Percentiles rank a stretch among this genome's conserved stretches.
These are phyloP conservation scores for Metschnikowia henanensis DNA, from an alignment of 805 yeast species.

Conservation along the genomic window DNA sequence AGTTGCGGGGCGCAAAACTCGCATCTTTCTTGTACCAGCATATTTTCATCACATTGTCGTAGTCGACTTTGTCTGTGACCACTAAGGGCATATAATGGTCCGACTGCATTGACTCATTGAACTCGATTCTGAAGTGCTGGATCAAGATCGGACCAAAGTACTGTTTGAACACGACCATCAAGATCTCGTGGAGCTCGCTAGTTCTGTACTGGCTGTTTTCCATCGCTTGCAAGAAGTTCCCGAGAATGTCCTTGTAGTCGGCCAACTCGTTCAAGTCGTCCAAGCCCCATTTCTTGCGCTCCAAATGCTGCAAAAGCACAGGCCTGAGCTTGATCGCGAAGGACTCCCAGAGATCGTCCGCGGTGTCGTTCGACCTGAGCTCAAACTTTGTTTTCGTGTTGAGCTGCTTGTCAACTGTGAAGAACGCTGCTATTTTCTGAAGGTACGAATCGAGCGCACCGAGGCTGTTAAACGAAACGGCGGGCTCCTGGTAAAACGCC, in stretches of 20 bases:
- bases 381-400: conserved; percentile 62
- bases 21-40: conserved; percentile 69
- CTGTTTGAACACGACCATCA: conserved; percentile 55
- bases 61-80: conserved; percentile 57
- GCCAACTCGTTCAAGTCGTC: conserved; percentile 44
- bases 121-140: conserved; percentile 57
- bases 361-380: conserved; percentile 59
- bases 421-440: conserved; percentile 68
- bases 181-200: conserved; percentile 57
- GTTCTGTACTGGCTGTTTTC: conserved; percentile 68
- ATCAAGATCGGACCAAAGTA: conserved; percentile 59
- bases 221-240: conserved; percentile 71
- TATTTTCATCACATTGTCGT: conserved; percentile 59
- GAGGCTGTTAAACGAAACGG: conserved; percentile 29
- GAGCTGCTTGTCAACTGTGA: conserved; percentile 71
- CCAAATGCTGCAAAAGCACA: conserved; percentile 49
- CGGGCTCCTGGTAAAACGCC: conserved; percentile 30
- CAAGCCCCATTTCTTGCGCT: conserved; percentile 33
- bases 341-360: conserved; percentile 76
- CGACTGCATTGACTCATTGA: conserved; percentile 59
- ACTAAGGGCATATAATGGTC: conserved; percentile 91
- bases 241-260: conserved; percentile 61
- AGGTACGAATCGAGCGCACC: conserved; percentile 53
- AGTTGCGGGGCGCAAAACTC: conserved; percentile 41
- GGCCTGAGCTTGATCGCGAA: conserved; percentile 59